A percentile compares a stretch with the other conserved stretches of the same genome.
Conservation (phyloP, 345 rosid species). For the Erysimum cheiranthoides region DNA sequence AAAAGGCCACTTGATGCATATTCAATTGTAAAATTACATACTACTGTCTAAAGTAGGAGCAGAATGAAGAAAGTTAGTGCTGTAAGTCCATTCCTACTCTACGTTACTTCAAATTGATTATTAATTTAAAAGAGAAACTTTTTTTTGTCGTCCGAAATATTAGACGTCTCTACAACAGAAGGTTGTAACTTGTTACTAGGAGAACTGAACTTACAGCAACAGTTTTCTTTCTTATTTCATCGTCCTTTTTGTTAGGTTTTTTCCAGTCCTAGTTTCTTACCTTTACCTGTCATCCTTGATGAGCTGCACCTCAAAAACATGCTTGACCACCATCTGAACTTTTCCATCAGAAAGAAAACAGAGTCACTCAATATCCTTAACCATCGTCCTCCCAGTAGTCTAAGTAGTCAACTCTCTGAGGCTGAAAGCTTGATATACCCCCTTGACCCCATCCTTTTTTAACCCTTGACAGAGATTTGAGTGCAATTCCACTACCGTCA, state of each 20-base stretch:
- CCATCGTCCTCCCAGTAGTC: constrained; percentile 61
- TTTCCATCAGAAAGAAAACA: constrained; percentile 25
- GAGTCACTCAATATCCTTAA: constrained; percentile 24
- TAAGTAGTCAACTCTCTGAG: constrained; percentile 55
- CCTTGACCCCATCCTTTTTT: constrained; percentile 90
- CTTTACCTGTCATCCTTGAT: constrained; percentile 24
- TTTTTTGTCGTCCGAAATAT: not conserved
- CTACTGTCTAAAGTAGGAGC: constrained; percentile 6
- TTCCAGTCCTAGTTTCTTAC: constrained; percentile 15
- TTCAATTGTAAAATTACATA: not conserved
- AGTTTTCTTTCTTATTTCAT: constrained; percentile 13
- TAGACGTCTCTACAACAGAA: constrained; percentile 4
- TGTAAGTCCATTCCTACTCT: constrained; percentile 28
- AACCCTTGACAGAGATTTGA: constrained; percentile 70
- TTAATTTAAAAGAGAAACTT: not conserved
- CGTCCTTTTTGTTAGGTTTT: constrained; percentile 16
- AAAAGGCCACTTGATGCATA: not conserved
- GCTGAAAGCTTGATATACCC: constrained; percentile 59
- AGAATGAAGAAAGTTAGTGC: constrained; percentile 6
- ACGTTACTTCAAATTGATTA: not conserved
- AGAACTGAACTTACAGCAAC: constrained; percentile 15
- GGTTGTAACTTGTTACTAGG: constrained; percentile 19
- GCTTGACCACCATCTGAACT: constrained; percentile 27
- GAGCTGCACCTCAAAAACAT: constrained; percentile 21
- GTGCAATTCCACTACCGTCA: constrained; percentile 89